These are phyloP conservation scores for Ophiostoma montium DNA, from an alignment of 2,329 filamentous ascomycete genomes.

Conservation along the genomic window DNA sequence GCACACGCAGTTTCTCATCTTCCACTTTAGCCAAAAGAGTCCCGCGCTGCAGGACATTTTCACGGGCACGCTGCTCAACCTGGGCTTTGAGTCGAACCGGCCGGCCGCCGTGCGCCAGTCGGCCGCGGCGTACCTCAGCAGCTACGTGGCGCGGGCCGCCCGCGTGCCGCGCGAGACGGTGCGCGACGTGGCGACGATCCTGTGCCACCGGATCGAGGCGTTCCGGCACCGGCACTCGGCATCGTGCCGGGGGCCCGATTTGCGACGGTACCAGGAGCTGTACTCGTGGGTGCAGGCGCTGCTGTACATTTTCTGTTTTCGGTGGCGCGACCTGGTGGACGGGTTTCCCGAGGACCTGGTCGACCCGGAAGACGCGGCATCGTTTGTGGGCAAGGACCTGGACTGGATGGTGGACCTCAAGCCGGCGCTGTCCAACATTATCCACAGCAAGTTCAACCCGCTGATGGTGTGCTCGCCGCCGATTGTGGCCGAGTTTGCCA, in stretches of 20 bases:
- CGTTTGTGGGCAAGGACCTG: slow-evolving; percentile 56
- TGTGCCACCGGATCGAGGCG: slow-evolving; percentile 63
- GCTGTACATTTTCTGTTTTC: slow-evolving; percentile 93
- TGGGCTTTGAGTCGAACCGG: slow-evolving; percentile 56
- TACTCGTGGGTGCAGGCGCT: slow-evolving; percentile 82
- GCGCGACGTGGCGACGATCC: slow-evolving; percentile 66
- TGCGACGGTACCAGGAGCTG: slow-evolving; percentile 69
- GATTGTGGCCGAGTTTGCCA: slow-evolving; percentile 85
- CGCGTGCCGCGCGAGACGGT: slow-evolving; percentile 64
- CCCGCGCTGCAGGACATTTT: slow-evolving; percentile 70
- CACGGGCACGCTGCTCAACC: slow-evolving; percentile 59
- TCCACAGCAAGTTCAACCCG: slow-evolving; percentile 83
- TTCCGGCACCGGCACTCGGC: slow-evolving; percentile 61
- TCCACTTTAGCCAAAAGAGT: slow-evolving; percentile 82
- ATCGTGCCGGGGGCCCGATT: slow-evolving; percentile 68
- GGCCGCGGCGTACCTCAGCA: slow-evolving; percentile 82
- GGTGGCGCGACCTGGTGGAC: slow-evolving; percentile 79
- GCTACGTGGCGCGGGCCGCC: slow-evolving; percentile 82
- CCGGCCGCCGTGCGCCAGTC: slow-evolving; percentile 66
- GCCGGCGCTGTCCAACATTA: slow-evolving; percentile 59
- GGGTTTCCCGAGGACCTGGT: slow-evolving; percentile 44
- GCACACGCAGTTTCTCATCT: slow-evolving; percentile 89
- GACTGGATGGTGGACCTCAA: slow-evolving; percentile 64
- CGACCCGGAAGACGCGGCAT: slow-evolving; percentile 47
- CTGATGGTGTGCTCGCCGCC: slow-evolving; percentile 85